A percentile compares a stretch with the other conserved stretches of the same genome.
These are phyloP conservation scores for Trametopsis cervina DNA, from an alignment of 768 basidiomycete genomes.

Conservation along the genomic window DNA sequence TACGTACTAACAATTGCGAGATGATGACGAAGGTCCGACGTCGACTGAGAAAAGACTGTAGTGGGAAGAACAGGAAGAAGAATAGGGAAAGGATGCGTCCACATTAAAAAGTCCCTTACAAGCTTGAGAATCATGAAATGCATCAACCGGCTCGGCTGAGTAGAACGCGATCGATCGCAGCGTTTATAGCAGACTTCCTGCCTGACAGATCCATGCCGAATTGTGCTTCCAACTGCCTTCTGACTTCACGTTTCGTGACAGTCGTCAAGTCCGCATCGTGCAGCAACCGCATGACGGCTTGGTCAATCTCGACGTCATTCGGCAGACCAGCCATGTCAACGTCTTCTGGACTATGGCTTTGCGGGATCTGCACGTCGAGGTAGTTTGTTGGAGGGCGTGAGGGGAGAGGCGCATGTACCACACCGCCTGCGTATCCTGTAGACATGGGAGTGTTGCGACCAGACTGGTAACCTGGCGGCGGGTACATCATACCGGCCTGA, in stretches of 20 bases:
- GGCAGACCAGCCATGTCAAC: slow-evolving; percentile 43
- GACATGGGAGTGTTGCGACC: slow-evolving; percentile 59
- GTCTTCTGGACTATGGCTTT: slow-evolving; percentile 44
- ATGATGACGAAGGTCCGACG: too few relatives aligned
- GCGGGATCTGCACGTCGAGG: slow-evolving; percentile 63
- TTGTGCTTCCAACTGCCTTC: slow-evolving; percentile 72
- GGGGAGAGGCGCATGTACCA: slow-evolving; percentile 52
- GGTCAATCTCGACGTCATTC: slow-evolving; percentile 66
- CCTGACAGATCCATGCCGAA: slow-evolving; percentile 73
- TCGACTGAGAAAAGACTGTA: slow-evolving; percentile 1
- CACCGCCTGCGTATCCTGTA: slow-evolving; percentile 19
- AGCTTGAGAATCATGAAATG: too few relatives aligned
- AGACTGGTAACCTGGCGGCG: slow-evolving; percentile 68
- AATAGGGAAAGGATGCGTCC: too few relatives aligned
- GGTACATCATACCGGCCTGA: slow-evolving; percentile 44
- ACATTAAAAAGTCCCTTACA: slow-evolving; percentile 4
- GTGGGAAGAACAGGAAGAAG: slow-evolving; percentile 1
- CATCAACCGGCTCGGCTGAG: slow-evolving; percentile 37
- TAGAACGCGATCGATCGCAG: slow-evolving; percentile 67
- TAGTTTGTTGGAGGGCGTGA: slow-evolving; percentile 74
- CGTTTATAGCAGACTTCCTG: slow-evolving; percentile 70
- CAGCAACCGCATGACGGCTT: slow-evolving; percentile 66
- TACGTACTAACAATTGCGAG: too few relatives aligned
- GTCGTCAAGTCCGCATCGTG: slow-evolving; percentile 78
- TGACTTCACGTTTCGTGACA: slow-evolving; percentile 88